Evolutionary conservation across 441 rosid species (phyloP).

Genomic region (Manihot esculenta): DNA sequence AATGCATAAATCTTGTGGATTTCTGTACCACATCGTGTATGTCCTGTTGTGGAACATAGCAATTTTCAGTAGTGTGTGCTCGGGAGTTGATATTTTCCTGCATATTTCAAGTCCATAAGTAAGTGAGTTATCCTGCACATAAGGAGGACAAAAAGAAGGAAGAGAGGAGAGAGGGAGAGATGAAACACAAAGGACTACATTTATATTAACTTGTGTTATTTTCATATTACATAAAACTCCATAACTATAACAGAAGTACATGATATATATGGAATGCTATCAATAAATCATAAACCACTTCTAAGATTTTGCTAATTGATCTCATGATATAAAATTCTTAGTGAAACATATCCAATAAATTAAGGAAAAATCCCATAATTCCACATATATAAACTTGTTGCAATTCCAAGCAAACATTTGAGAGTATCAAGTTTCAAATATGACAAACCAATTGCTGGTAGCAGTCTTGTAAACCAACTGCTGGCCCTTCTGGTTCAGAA

Average conservation of each 20-base stretch:
- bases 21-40: slow-evolving; percentile 36
- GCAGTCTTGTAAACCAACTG: slow-evolving; percentile 37
- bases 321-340: too few relatives aligned
- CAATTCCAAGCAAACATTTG: not conserved
- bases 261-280: too few relatives aligned
- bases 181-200: too few relatives aligned
- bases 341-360: too few relatives aligned
- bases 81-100: slow-evolving; percentile 49
- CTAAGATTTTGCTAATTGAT: too few relatives aligned
- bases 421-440: slow-evolving; percentile 8
- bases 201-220: too few relatives aligned
- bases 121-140: not conserved
- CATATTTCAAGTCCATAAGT: not conserved
- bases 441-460: slow-evolving; percentile 38
- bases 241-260: too few relatives aligned
- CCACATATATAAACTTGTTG: not conserved
- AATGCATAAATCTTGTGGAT: not conserved
- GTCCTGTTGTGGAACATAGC: slow-evolving; percentile 44
- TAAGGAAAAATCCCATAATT: too few relatives aligned
- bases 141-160: too few relatives aligned
- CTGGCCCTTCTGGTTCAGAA: slow-evolving; percentile 30
- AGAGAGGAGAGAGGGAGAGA: too few relatives aligned
- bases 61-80: slow-evolving; percentile 33
- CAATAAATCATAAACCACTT: too few relatives aligned
- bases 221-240: too few relatives aligned